Conservation (phyloP, 2,329 filamentous ascomycete genomes). For the Dryadomyces sulphureus region DNA sequence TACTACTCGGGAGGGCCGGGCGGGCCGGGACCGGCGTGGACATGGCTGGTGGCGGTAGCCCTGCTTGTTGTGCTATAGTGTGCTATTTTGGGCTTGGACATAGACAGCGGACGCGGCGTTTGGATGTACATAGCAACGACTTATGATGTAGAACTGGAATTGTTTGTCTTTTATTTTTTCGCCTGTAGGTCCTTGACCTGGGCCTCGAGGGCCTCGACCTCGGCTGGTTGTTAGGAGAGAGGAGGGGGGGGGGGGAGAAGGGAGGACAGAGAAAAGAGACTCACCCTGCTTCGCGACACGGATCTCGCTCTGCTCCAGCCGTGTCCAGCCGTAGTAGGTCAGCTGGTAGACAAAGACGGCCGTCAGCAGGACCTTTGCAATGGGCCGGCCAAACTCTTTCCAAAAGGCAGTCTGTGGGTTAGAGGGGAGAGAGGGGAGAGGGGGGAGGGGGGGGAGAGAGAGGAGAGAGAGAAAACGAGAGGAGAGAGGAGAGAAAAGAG, state of each 20-base stretch:
- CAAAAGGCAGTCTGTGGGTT: constrained; percentile 40
- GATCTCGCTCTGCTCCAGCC: constrained; percentile 58
- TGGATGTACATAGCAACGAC: neutral
- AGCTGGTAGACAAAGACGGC: constrained; percentile 68
- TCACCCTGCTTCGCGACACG: constrained; percentile 42
- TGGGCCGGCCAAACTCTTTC: constrained; percentile 56
- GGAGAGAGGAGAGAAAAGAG: neutral
- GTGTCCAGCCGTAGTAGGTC: constrained; percentile 60
- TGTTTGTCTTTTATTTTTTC: neutral
- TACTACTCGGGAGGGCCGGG: constrained; percentile 22
- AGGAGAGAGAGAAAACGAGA: neutral
- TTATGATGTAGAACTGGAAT: neutral
- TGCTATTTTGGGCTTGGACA: neutral
- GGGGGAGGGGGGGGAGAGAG: neutral
- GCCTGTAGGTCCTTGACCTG: constrained; percentile 21
- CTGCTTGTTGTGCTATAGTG: neutral
- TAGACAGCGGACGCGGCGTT: neutral
- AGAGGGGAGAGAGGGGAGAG: neutral
- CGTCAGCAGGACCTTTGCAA: constrained; percentile 59
- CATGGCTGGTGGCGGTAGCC: neutral
- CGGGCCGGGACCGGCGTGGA: constrained; percentile 1
- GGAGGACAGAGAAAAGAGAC: constrained; percentile 6
- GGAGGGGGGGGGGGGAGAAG: neutral
- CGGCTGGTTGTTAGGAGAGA: constrained; percentile 4
- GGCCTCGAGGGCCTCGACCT: constrained; percentile 22